Percentiles rank a stretch among this genome's conserved stretches.
Evolutionary conservation across 768 basidiomycete genomes (phyloP).

Genomic region (Tylopilus plumbeoviolaceoides): DNA sequence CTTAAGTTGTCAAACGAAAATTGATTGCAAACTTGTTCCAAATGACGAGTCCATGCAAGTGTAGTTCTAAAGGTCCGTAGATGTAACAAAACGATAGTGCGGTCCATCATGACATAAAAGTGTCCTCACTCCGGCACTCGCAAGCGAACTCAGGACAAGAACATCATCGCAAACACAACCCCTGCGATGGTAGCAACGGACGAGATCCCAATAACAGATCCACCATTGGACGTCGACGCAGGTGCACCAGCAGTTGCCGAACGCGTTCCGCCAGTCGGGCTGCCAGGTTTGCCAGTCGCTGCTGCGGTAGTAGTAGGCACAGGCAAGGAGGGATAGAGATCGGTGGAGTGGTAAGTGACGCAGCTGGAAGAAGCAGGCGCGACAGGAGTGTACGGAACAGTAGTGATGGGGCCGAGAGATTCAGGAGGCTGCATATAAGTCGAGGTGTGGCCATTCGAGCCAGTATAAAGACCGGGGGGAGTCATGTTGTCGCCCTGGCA

Average conservation of each 20-base stretch:
- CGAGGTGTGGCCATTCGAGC: constrained; percentile 33
- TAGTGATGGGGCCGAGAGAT: constrained; percentile 40
- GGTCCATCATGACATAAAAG: background rate
- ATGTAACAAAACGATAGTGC: background rate
- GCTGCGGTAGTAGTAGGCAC: constrained; percentile 4
- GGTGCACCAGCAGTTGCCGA: constrained; percentile 15
- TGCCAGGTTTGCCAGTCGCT: background rate
- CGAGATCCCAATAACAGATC: constrained; percentile 26
- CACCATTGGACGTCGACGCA: constrained; percentile 13
- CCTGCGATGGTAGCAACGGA: constrained; percentile 29
- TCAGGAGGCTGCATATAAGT: constrained; percentile 49
- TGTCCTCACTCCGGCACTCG: background rate
- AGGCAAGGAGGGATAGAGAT: constrained; percentile 32
- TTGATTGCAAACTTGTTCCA: too few species aligned
- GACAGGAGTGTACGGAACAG: constrained; percentile 41
- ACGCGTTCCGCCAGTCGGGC: constrained; percentile 10
- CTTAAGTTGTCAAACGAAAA: too few species aligned
- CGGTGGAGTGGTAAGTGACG: constrained; percentile 32
- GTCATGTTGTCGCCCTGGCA: constrained; percentile 67
- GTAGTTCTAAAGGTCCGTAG: too few species aligned
- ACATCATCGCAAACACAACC: constrained; percentile 32
- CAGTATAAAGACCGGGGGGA: constrained; percentile 49
- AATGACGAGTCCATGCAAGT: too few species aligned
- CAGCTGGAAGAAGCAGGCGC: constrained; percentile 44
- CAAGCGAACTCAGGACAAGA: constrained; percentile 27